These are phyloP conservation scores for Gonapodya sp. DNA, from an alignment of 192 early-diverging fungal genomes.

Conservation along the genomic window DNA sequence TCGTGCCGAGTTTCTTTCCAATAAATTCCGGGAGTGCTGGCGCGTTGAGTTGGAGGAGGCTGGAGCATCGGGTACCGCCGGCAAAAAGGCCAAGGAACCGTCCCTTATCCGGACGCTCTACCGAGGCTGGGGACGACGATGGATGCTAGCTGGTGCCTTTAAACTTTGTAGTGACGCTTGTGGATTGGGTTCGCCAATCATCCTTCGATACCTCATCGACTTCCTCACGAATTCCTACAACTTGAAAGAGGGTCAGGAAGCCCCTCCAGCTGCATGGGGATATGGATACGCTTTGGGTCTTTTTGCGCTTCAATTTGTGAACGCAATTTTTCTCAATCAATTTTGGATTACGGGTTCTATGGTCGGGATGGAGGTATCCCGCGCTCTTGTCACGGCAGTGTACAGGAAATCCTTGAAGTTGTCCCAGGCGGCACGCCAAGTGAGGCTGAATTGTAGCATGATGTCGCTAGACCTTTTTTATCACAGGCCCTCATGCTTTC, in stretches of 20 bases:
- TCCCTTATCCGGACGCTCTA: neutral
- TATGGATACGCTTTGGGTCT: neutral
- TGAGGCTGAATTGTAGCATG: neutral
- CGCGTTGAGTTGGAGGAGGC: neutral
- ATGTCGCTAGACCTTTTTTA: neutral
- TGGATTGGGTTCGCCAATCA: neutral
- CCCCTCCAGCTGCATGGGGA: neutral
- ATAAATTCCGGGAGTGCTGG: neutral
- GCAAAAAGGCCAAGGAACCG: neutral
- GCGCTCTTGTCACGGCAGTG: neutral
- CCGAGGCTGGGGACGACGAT: neutral
- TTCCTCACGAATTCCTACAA: neutral
- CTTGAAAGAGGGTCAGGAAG: neutral
- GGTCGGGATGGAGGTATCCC: constrained; percentile 2
- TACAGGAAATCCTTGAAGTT: constrained; percentile 9
- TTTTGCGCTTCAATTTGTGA: neutral
- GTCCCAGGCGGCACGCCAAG: constrained; percentile 6
- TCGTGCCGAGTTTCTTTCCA: neutral
- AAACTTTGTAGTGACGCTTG: neutral
- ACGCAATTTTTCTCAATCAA: neutral
- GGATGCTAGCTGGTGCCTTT: neutral
- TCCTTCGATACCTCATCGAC: constrained; percentile 7
- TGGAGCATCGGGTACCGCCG: neutral
- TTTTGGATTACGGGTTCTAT: neutral
- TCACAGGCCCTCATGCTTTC: neutral